Evolutionary conservation across 495 filamentous ascomycete species (phyloP), one percentile per base, ranked within the genome.

Genomic region (Podospora fimiseda): DNA sequence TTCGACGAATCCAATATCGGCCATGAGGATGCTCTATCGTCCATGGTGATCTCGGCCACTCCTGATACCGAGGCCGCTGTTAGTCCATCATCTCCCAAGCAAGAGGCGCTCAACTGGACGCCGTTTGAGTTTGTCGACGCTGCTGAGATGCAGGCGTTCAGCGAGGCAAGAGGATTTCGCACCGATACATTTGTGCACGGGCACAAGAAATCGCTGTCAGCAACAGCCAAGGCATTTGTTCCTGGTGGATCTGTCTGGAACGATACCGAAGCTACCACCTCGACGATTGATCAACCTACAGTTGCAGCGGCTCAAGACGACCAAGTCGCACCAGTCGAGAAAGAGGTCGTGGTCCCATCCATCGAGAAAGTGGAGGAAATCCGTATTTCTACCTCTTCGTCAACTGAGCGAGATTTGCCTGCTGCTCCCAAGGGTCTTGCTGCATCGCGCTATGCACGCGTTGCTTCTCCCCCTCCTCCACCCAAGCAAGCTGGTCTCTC

Each of bases 211-310:
- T 81, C 80, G 6, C 74, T 91, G 20, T 89, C 85, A 33, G 81
- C 87, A 24, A 75, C 80, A 1, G 85, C 86, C 1, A 81, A 77
- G 61, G 74, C 83, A 3, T 90, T 90, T 60, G 77, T 69, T 74
- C 86, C 76, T 70, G 78, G 69, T 60, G 77, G 50, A 59, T 72
- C 71, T 60, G 63, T 44, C n/a, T 77, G 59, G 30, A 42, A 46
- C 19, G 50, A 67, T 23, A 64, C 71, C n/a, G 46, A 43, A 11
- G 42, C 33, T 2, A 69, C 80, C 24, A 44, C 38, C 18, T 16
- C 27, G 19, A 18, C 30, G 67, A 9, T 39, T 33, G 56, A 53
- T 33, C 50, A 80, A 47, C 61, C 70, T 38, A 68, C 70, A 56
- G 8, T 52, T 24, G 37, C 43, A 18, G 57, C 53, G 24, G 57